Evolutionary conservation across 805 yeast species (phyloP).

Genomic region (Alloascoidea africana): DNA sequence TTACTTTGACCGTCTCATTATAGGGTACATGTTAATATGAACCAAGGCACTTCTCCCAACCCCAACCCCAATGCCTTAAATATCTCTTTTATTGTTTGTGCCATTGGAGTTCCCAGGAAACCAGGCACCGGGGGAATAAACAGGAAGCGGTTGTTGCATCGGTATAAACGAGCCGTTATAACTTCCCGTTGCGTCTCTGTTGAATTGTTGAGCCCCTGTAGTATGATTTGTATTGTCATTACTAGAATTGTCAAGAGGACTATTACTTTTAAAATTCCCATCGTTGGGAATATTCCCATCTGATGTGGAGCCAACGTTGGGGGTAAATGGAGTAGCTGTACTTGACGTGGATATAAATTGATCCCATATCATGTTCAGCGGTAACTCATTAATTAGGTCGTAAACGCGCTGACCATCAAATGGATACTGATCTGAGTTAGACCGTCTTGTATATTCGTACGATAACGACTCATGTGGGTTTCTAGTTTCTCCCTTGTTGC

Average conservation of each 20-base stretch:
- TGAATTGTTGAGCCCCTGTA: too few species aligned
- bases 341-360: conserved; percentile 11
- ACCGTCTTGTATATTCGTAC: neutral
- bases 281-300: neutral
- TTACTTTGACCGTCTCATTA: too few species aligned
- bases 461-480: neutral
- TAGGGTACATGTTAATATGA: too few species aligned
- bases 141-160: neutral
- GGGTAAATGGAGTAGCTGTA: neutral
- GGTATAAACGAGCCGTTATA: too few species aligned
- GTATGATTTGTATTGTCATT: neutral
- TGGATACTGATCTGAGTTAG: conserved; percentile 3
- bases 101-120: neutral
- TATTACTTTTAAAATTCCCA: neutral
- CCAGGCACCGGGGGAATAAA: too few species aligned
- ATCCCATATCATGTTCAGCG: conserved; percentile 18
- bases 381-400: conserved; percentile 17
- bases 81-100: neutral
- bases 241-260: neutral
- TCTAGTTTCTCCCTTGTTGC: neutral
- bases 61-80: neutral
- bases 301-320: neutral
- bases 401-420: conserved; percentile 16
- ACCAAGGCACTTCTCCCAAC: too few species aligned
- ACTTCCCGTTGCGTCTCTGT: too few species aligned